A percentile compares a stretch with the other conserved stretches of the same genome.
Conservation (phyloP, 2,329 filamentous ascomycete species). For the Tricladium varicosporioides region DNA sequence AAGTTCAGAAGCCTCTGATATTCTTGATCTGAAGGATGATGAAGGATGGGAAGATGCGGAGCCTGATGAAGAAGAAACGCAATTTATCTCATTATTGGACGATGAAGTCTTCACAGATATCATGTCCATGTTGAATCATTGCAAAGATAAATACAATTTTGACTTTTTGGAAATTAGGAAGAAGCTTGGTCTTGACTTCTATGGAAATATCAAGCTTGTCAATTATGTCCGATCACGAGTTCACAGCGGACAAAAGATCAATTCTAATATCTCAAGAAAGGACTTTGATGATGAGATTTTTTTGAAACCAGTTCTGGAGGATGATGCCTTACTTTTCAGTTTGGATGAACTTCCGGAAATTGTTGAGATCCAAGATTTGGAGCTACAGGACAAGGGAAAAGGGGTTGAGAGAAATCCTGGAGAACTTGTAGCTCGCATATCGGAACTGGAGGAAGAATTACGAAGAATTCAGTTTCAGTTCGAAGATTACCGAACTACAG, state of each 20-base stretch:
- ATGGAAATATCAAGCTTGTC: conserved; percentile 71
- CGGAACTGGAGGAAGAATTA: conserved; percentile 39
- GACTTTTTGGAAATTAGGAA: conserved; percentile 63
- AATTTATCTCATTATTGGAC: conserved; percentile 67
- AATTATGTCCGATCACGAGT: conserved; percentile 59
- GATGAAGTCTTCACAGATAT: conserved; percentile 63
- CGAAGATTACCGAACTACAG: conserved; percentile 38
- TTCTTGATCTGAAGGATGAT: conserved; percentile 41
- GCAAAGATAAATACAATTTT: conserved; percentile 63
- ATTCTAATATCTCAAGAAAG: conserved; percentile 51
- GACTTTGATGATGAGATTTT: conserved; percentile 76
- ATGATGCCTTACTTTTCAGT: conserved; percentile 85
- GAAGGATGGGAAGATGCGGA: conserved; percentile 60
- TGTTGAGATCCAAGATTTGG: conserved; percentile 33
- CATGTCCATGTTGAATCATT: conserved; percentile 64
- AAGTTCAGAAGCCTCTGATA: conserved; percentile 41
- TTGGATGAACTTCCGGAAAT: conserved; percentile 72
- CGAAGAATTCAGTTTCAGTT: conserved; percentile 40
- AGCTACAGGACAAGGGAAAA: conserved; percentile 28
- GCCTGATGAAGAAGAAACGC: conserved; percentile 59
- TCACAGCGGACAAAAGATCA: conserved; percentile 41
- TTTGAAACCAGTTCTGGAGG: conserved; percentile 80
- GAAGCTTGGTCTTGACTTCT: conserved; percentile 63
- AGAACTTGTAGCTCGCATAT: conserved; percentile 33
- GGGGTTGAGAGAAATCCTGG: conserved; percentile 18